Conservation (phyloP, 768 basidiomycete species). For the Dentipellis sp. region DNA sequence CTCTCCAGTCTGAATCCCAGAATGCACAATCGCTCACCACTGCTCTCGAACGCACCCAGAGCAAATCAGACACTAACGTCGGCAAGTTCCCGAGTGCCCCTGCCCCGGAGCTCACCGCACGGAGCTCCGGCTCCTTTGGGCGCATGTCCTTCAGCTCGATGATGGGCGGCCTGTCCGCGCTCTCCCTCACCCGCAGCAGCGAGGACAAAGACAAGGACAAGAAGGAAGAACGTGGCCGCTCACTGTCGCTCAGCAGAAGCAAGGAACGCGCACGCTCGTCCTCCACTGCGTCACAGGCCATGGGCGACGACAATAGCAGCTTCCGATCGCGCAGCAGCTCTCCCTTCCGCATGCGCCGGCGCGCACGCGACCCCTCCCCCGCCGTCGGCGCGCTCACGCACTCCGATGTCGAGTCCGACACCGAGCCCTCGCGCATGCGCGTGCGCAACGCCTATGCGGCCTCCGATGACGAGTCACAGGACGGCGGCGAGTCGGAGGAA, state of each 20-base stretch:
- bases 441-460: slow-evolving; percentile 55
- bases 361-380: slow-evolving; percentile 44
- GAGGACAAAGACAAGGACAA: slow-evolving; percentile 23
- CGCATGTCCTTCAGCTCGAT: slow-evolving; percentile 58
- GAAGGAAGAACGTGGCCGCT: slow-evolving; percentile 44
- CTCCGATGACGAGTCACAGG: slow-evolving; percentile 55
- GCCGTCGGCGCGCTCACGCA: slow-evolving; percentile 41
- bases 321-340: slow-evolving; percentile 69
- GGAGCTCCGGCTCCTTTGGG: slow-evolving; percentile 41
- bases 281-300: slow-evolving; percentile 32
- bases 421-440: slow-evolving; percentile 36
- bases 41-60: slow-evolving; percentile 38
- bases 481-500: slow-evolving; percentile 36
- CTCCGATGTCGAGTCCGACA: slow-evolving; percentile 57
- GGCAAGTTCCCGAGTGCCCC: neutral
- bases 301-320: slow-evolving; percentile 18
- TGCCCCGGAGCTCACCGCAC: slow-evolving; percentile 15
- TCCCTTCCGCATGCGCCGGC: slow-evolving; percentile 68
- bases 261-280: slow-evolving; percentile 27
- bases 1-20: slow-evolving; percentile 26
- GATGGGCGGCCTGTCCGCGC: slow-evolving; percentile 61
- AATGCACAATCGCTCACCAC: slow-evolving; percentile 31
- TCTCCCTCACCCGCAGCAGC: slow-evolving; percentile 47
- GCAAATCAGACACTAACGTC: slow-evolving; percentile 13
- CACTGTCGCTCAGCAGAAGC: slow-evolving; percentile 30